Evolutionary conservation across 345 rosid genomes (phyloP), one percentile per base, ranked within the genome.

Genomic region (Moringa oleifera): DNA sequence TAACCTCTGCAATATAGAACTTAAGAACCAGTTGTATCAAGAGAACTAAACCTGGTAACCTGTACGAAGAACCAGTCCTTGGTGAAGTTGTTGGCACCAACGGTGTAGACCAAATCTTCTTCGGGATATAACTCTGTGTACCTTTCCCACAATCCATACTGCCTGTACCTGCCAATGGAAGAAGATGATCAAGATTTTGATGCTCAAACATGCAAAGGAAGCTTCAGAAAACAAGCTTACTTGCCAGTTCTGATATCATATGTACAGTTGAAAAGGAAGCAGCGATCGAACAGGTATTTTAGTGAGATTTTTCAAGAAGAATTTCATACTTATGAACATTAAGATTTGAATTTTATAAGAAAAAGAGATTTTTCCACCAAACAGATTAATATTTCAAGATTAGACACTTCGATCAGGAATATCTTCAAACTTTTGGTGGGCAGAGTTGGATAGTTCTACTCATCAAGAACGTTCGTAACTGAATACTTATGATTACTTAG

Each of bases 121-220:
- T 82, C 69, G 2, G 95, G 90, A 57, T 90, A 90, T 57, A 90
- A 22, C 57, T 90, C 98, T 28, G 96, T 25, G 55, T 88, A 93
- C 67, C 96, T 75, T 61, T 90, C 96, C 99, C 99, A 94, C 45
- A 94, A 58, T n/a, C 99, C 99, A 18, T 94, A 90, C 47, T 88
- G 99, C 72, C 99, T 71, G 72, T 62, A 93, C 73, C 86, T 85
- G 81, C 23, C 24, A 59, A 64, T 56, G 53, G 66, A 58, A 0
- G 18, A 62, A 57, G 21, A 56, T 15, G 23, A 33, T 22, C 31
- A 52, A 41, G 47, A 15, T 41, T 41, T 15, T 15, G 47, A 4
- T 7, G 47, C 47, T 4, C 47, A 41, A 41, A 41, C 16, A 41
- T 8, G 8, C 8, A 28, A 28, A 28, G 33, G 17, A 28, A 57